phyloP scores from a whole-genome alignment of 176 grass and related monocot species.

The Rhynchospora breviuscula region DNA sequence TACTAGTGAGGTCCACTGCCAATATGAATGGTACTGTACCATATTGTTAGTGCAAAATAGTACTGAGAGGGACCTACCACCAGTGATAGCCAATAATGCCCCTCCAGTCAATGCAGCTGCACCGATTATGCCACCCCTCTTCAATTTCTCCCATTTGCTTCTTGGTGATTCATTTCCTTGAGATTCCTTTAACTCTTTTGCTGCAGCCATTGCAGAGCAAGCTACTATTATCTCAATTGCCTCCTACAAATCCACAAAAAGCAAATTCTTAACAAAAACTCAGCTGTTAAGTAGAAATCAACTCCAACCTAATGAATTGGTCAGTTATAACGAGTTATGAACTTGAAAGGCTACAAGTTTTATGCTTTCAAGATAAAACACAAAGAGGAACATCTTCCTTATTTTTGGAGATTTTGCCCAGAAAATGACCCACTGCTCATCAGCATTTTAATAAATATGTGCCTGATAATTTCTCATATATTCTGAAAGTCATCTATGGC shows the following conservation, averaged over 20 bases:
- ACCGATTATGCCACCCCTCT: constrained; percentile 80
- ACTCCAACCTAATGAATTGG: background rate
- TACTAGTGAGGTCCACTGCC: background rate
- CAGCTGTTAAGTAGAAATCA: background rate
- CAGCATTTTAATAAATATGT: background rate
- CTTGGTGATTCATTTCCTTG: constrained; percentile 39
- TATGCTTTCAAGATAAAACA: background rate
- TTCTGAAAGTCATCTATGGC: background rate
- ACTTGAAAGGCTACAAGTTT: background rate
- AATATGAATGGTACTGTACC: background rate
- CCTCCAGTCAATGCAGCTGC: constrained; percentile 94
- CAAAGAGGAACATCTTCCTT: background rate
- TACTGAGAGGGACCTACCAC: constrained; percentile 39
- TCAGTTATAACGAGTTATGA: background rate
- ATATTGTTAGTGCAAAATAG: background rate
- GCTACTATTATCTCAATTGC: constrained; percentile 97
- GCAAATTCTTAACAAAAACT: background rate
- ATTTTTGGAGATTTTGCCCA: background rate
- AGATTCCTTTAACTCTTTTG: constrained; percentile 55
- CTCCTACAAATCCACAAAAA: constrained; percentile 61
- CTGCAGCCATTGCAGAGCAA: constrained; percentile 99
- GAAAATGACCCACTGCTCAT: background rate
- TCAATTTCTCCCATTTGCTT: constrained; percentile 77
- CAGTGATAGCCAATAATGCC: constrained; percentile 82
- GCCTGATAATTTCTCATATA: background rate